Base-by-base conservation (phyloP, 805 yeast genomes). In the Saturnispora dispora region DNA sequence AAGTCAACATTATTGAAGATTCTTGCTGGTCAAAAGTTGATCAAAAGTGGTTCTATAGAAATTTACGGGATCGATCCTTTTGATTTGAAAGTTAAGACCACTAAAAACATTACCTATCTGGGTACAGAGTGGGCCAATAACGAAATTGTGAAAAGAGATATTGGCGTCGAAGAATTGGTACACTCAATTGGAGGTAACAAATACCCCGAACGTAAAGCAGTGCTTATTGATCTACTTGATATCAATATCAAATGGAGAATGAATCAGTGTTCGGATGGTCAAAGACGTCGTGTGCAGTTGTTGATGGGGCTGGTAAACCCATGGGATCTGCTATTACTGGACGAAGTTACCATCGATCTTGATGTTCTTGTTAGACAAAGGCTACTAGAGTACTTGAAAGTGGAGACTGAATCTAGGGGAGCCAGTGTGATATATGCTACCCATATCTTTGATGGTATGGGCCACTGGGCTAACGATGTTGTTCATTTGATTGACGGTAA, bases 111-210 rank as follows among this genome's bases (percentile, higher is more conserved):
- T 27, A 86, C 96, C 0, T 91, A 91, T 63, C 70, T 93, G 42
- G 99, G 99, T 3, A 93, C 98, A 0, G 99, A 93, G 63, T 93
- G 99, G 99, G 96, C 96, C 5, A 79, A 85, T 51, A 93, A 89
- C 68, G 86, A 88, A 18, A 82, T 90, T 47, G 93, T 91, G 7
- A 82, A 90, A 60, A 74, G 96, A 55, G 99, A 93, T 65, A 87
- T 93, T 50, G 89, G 95, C 0, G 97, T 93, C 9, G 74, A 82
- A 18, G 79, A 85, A 33, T 71, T 93, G 53, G 76, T 93, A 46
- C 76, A 83, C 15, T 83, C 95, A 23, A 79, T 93, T 51, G 98
- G 98, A 0, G 85, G 88, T n/a, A 82, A 82, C 32, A 61, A 58
- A 8, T 88, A 70, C 60, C 73, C 81, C 0, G 90, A 84, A 40